Base-by-base conservation (phyloP, 495 filamentous ascomycete genomes). In the Oidiodendron maius region DNA sequence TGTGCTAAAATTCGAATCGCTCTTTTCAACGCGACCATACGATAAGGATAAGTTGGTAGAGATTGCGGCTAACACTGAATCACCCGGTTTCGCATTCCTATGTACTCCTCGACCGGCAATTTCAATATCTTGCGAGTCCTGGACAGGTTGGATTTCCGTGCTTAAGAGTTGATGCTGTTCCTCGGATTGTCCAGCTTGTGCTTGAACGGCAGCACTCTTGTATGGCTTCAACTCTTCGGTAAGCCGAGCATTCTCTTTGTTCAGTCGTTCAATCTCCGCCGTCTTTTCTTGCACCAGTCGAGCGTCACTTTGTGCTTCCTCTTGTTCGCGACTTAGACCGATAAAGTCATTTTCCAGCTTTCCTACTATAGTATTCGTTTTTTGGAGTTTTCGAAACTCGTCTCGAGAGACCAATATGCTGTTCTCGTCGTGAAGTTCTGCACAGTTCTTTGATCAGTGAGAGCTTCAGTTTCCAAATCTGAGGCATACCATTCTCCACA, bases 391-490 rank as follows among this genome's bases (percentile, higher is more conserved):
- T 40, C 34, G 46, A 15, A 60, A 24, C 46, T 60, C 52, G 21
- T 56, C 46, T 21, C 28, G 22, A 16, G 30, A 11, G 34, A 55
- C 40, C 9, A 16, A 11, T 23, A 25, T 39, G 24, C 22, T 37
- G 22, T 44, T 56, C 10, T 50, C 28, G 3, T 49, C 13, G 22
- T 50, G 47, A 35, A 57, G 40, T 44, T 57, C 58, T 60, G 32
- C 34, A 13, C 39, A 13, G 15, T 20, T 26, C 18, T 23, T 23
- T 5, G 15, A 20, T 51, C n/a, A 50, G 30, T 32, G 4, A 16
- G 10, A 15, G 12, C 34, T 3, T 5, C 4, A 25, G 15, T 28
- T 18, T 28, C 3, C 6, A 35, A 8, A 6, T 13, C 16, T 11
- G 6, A 40, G 26, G 22, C 41, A 3, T 26, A 60, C 57, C 58